Conservation (phyloP, 768 basidiomycete genomes). For the Mycena maculata region DNA sequence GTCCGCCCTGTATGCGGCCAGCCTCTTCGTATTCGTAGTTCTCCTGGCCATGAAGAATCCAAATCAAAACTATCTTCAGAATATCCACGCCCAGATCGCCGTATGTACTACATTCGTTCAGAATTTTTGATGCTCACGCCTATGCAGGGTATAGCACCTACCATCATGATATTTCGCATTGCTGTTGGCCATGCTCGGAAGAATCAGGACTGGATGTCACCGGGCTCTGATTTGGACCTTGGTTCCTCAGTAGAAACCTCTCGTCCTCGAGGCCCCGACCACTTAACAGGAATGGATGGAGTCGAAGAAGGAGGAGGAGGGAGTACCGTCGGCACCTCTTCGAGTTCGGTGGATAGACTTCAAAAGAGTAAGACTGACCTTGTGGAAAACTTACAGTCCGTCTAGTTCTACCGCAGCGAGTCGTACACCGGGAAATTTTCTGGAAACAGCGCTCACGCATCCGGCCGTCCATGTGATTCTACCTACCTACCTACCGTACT, state of each 20-base stretch:
- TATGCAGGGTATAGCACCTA: slow-evolving; percentile 10
- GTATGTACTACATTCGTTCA: background rate
- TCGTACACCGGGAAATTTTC: too few species aligned
- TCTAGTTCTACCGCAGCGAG: too few species aligned
- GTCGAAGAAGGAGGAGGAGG: too few species aligned
- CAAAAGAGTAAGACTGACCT: too few species aligned
- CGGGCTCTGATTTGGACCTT: background rate
- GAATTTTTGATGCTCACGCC: background rate
- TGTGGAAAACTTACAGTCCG: too few species aligned
- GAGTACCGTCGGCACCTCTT: too few species aligned
- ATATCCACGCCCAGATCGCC: slow-evolving; percentile 25
- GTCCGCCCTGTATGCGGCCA: slow-evolving; percentile 13
- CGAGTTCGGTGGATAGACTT: too few species aligned
- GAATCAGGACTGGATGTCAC: slow-evolving; percentile 1
- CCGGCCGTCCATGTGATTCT: too few species aligned
- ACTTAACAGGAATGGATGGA: too few species aligned
- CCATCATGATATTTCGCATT: slow-evolving; percentile 3
- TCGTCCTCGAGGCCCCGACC: too few species aligned
- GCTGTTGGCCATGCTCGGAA: background rate
- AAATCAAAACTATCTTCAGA: slow-evolving; percentile 44
- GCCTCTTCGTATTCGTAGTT: slow-evolving; percentile 39
- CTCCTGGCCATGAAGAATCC: slow-evolving; percentile 38
- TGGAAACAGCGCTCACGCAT: too few species aligned
- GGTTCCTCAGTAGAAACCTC: background rate
- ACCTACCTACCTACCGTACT: too few species aligned